phyloP scores from a whole-genome alignment of 768 basidiomycete species.

The Pleurotus sapidus region DNA sequence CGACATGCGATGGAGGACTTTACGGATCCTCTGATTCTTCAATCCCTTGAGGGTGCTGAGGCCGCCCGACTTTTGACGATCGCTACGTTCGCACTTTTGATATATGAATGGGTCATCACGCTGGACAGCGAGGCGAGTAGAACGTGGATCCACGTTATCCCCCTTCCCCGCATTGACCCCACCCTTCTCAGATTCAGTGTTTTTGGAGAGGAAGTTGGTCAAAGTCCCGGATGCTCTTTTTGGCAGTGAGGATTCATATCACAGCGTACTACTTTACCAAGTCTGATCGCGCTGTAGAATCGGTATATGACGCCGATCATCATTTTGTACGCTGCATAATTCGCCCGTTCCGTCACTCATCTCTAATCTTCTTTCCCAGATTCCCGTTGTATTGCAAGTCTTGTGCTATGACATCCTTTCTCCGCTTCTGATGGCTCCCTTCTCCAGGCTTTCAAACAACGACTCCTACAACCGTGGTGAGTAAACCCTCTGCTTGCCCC shows the following conservation, averaged over 20 bases:
- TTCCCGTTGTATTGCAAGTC: constrained; percentile 18
- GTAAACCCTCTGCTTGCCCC: constrained; percentile 2
- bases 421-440: not conserved
- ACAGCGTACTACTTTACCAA: not conserved
- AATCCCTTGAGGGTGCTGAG: constrained; percentile 5
- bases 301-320: constrained; percentile 26
- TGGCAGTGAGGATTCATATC: constrained; percentile 25
- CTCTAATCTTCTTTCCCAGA: constrained; percentile 10
- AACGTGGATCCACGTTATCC: not conserved
- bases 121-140: constrained; percentile 32
- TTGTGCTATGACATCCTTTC: not conserved
- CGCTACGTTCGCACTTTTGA: not conserved
- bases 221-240: constrained; percentile 32
- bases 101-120: constrained; percentile 33
- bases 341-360: not conserved
- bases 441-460: constrained; percentile 20
- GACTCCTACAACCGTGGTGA: constrained; percentile 22
- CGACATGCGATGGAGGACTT: constrained; percentile 6
- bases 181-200: constrained; percentile 25
- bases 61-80: constrained; percentile 6
- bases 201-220: constrained; percentile 39
- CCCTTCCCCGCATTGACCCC: not conserved
- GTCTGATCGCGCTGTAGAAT: constrained; percentile 20
- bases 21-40: not conserved
- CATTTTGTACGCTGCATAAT: constrained; percentile 17